Percentiles rank a stretch among this genome's conserved stretches.
These are phyloP conservation scores for Termitomyces sp. DNA, from an alignment of 1,284 basidiomycete species.

Conservation along the genomic window DNA sequence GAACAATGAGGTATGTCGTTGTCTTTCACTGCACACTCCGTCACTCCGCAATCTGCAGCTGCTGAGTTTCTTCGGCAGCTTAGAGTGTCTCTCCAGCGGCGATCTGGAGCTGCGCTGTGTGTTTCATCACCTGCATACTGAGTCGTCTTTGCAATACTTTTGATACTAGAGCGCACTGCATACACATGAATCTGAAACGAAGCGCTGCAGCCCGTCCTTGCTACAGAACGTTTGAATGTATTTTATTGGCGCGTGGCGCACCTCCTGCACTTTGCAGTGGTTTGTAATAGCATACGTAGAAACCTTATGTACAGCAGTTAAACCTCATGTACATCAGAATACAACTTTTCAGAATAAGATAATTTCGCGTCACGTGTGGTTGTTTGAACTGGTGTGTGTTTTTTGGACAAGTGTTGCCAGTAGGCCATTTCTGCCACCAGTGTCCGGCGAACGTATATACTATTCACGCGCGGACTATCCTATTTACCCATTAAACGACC, in stretches of 20 bases:
- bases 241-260: neutral
- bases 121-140: neutral
- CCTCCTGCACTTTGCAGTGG: neutral
- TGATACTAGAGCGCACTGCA: neutral
- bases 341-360: neutral
- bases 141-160: neutral
- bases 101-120: neutral
- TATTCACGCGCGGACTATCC: neutral
- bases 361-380: slow-evolving; percentile 14
- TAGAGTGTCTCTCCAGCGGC: slow-evolving; percentile 15
- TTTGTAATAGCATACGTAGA: neutral
- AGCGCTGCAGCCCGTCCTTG: neutral
- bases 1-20: slow-evolving; percentile 30
- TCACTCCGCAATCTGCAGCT: neutral
- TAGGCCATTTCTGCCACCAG: neutral
- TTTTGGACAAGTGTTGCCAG: slow-evolving; percentile 1
- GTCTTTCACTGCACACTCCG: neutral
- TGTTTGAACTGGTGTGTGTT: slow-evolving; percentile 15
- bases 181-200: neutral
- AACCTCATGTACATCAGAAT: no score
- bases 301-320: no score
- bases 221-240: neutral
- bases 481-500: neutral
- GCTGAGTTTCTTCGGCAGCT: slow-evolving; percentile 14
- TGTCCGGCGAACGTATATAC: neutral